A percentile compares a stretch with the other conserved stretches of the same genome.
phyloP scores from a whole-genome alignment of 495 filamentous ascomycete species.

The Hyaloscypha variabilis region DNA sequence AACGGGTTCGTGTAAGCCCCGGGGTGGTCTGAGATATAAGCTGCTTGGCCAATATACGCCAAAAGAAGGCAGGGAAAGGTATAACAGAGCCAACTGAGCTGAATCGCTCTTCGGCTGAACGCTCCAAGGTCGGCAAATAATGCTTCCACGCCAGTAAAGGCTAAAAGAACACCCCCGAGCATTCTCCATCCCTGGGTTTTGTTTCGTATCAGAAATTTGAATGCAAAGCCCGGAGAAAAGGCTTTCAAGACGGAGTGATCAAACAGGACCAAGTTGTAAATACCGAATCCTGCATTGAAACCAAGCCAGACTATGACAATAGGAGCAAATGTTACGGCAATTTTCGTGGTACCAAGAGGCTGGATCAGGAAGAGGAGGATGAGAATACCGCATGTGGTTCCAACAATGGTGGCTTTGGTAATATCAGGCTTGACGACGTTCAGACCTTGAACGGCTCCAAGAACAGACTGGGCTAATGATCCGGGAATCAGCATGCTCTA shows the following conservation, averaged over 20 bases:
- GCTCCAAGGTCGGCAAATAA: constrained; percentile 75
- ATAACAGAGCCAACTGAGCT: constrained; percentile 66
- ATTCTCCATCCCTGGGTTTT: constrained; percentile 63
- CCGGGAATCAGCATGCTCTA: too few relatives aligned
- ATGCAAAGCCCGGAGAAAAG: constrained; percentile 64
- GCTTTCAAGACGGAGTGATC: constrained; percentile 68
- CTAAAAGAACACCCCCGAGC: constrained; percentile 68
- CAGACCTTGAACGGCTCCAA: constrained; percentile 71
- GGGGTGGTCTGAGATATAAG: constrained; percentile 62
- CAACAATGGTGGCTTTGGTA: constrained; percentile 57
- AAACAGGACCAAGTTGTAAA: constrained; percentile 63
- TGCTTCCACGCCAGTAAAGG: constrained; percentile 75
- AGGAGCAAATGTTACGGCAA: constrained; percentile 65
- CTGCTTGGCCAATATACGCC: constrained; percentile 73
- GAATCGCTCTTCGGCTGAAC: constrained; percentile 61
- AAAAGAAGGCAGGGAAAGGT: constrained; percentile 68
- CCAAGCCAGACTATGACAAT: constrained; percentile 73
- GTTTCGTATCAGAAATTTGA: constrained; percentile 62
- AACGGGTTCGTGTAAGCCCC: constrained; percentile 71
- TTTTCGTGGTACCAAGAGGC: constrained; percentile 66
- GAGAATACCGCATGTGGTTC: constrained; percentile 68
- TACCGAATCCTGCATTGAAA: constrained; percentile 68
- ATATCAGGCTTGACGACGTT: constrained; percentile 51
- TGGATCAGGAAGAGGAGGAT: constrained; percentile 69
- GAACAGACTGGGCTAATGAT: constrained; percentile 61